phyloP scores from a whole-genome alignment of 169 alveolate species.

The Nephromyces sp. region DNA sequence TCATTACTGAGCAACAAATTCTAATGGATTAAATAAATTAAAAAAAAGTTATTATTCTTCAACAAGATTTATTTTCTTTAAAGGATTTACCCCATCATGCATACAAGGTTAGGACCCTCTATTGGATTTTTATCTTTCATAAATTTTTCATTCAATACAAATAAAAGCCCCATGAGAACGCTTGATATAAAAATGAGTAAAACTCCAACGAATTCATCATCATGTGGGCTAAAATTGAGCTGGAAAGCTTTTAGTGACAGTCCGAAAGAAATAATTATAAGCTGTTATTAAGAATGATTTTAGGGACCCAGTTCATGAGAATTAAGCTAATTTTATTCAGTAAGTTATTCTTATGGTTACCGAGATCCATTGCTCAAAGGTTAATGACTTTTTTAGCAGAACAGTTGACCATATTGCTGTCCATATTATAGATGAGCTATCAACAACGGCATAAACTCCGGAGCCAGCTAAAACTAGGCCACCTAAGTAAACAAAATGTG shows the following conservation, averaged over 20 bases:
- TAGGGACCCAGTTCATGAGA: not conserved
- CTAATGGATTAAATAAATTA: slow-evolving; percentile 3
- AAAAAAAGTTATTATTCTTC: not conserved
- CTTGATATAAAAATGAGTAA: slow-evolving; percentile 31
- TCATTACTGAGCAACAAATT: slow-evolving; percentile 24
- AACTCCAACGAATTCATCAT: slow-evolving; percentile 45
- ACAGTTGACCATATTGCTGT: slow-evolving; percentile 48
- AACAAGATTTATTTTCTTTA: not conserved
- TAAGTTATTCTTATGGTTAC: not conserved
- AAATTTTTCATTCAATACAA: slow-evolving; percentile 46
- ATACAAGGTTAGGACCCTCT: slow-evolving; percentile 53
- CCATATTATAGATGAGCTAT: slow-evolving; percentile 45
- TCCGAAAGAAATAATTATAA: slow-evolving; percentile 42
- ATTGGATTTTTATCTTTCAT: slow-evolving; percentile 23
- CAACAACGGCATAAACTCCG: slow-evolving; percentile 44
- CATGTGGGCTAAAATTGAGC: slow-evolving; percentile 30
- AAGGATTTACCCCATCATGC: slow-evolving; percentile 42
- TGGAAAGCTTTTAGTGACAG: slow-evolving; percentile 45
- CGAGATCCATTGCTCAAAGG: slow-evolving; percentile 28
- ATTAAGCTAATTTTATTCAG: not conserved
- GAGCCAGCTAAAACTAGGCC: slow-evolving; percentile 50
- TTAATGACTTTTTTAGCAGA: slow-evolving; percentile 29
- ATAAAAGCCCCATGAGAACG: slow-evolving; percentile 42
- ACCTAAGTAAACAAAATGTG: slow-evolving; percentile 11
- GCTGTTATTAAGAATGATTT: slow-evolving; percentile 1